Conservation (phyloP, 2,329 filamentous ascomycete genomes). For the Diplodia intermedia region DNA sequence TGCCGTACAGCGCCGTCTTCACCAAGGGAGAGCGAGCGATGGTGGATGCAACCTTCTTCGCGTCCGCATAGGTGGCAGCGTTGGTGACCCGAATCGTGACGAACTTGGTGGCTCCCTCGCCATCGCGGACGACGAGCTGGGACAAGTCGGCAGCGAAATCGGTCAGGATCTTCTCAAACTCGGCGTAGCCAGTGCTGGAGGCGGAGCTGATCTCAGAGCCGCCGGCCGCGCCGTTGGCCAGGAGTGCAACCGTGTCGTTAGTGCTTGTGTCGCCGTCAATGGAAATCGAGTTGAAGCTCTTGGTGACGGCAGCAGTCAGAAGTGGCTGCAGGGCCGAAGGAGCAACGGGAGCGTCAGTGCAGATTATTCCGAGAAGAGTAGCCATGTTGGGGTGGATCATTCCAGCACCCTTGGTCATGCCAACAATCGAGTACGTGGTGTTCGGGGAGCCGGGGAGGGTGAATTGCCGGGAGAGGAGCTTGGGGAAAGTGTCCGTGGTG, state of each 20-base stretch:
- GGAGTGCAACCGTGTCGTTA: conserved; percentile 91
- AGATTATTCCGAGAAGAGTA: conserved; percentile 88
- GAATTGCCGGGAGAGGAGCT: conserved; percentile 86
- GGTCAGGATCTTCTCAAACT: conserved; percentile 74
- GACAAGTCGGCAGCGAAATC: conserved; percentile 83
- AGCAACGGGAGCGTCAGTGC: conserved; percentile 85
- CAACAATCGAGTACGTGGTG: conserved; percentile 81
- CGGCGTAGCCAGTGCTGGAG: conserved; percentile 63
- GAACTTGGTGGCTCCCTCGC: conserved; percentile 97
- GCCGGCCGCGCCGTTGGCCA: conserved; percentile 94
- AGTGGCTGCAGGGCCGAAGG: conserved; percentile 70
- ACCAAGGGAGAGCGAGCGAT: conserved; percentile 93
- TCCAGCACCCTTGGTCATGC: conserved; percentile 96
- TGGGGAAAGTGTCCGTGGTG: conserved; percentile 98
- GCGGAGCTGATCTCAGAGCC: conserved; percentile 67
- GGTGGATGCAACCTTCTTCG: conserved; percentile 80
- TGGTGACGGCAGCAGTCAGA: conserved; percentile 76
- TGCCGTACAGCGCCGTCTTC: conserved; percentile 96
- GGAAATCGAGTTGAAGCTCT: conserved; percentile 95
- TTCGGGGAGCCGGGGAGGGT: conserved; percentile 79
- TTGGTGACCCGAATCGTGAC: conserved; percentile 88
- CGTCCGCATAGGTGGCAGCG: conserved; percentile 71
- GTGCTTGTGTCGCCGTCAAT: conserved; percentile 97
- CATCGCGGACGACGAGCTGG: conserved; percentile 92
- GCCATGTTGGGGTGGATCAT: conserved; percentile 99